Percentiles rank a stretch among this genome's conserved stretches.
phyloP scores from a whole-genome alignment of 179 eudicot genomes.

The Vitellaria paradoxa region DNA sequence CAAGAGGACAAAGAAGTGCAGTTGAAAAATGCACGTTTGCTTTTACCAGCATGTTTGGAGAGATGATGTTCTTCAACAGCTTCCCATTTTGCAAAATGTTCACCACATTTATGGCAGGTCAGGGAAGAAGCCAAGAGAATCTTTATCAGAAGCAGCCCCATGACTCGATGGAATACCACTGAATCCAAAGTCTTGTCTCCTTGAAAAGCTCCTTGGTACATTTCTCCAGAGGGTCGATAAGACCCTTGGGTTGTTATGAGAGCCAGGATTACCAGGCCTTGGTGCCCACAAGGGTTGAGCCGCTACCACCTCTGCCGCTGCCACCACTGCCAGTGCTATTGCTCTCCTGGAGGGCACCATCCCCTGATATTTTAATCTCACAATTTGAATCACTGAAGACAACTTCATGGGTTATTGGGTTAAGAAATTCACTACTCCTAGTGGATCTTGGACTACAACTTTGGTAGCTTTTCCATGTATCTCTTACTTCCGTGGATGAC shows the following conservation, averaged over 20 bases:
- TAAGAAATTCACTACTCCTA: not conserved
- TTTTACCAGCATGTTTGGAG: slow-evolving; percentile 64
- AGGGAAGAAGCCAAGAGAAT: slow-evolving; percentile 24
- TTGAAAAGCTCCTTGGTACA: not conserved
- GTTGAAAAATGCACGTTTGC: not conserved
- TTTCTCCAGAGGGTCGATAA: slow-evolving; percentile 16
- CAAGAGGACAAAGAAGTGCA: not conserved
- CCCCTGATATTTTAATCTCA: slow-evolving; percentile 23
- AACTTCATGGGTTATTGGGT: too few relatives aligned
- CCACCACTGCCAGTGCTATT: slow-evolving; percentile 5
- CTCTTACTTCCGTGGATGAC: slow-evolving; percentile 23
- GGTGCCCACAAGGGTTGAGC: slow-evolving; percentile 13
- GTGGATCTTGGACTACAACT: slow-evolving; percentile 25
- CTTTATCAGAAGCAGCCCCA: slow-evolving; percentile 23
- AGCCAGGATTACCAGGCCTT: slow-evolving; percentile 16
- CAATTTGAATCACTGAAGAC: slow-evolving; percentile 17
- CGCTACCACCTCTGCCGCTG: not conserved
- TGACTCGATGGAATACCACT: slow-evolving; percentile 14
- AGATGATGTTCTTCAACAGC: slow-evolving; percentile 64
- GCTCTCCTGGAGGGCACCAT: slow-evolving; percentile 10
- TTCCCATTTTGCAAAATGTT: slow-evolving; percentile 50
- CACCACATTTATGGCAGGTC: slow-evolving; percentile 57
- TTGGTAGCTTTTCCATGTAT: slow-evolving; percentile 12
- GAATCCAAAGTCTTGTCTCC: slow-evolving; percentile 10
- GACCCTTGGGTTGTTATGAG: slow-evolving; percentile 7